Percentiles rank a stretch among this genome's conserved stretches.
Conservation (phyloP, 805 yeast species). For the Candida anglica region DNA sequence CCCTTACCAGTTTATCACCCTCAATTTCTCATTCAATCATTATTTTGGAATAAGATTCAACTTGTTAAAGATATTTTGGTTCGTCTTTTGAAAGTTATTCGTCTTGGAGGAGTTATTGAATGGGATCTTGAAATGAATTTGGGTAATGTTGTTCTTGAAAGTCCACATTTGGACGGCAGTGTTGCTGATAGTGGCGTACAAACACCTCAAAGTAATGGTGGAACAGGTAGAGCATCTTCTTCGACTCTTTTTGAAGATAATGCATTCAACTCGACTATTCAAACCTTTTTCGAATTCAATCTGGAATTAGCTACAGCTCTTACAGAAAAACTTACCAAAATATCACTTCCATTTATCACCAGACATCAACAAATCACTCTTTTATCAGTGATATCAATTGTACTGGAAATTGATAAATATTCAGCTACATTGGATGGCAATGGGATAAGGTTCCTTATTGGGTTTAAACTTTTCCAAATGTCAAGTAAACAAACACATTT, state of each 20-base stretch:
- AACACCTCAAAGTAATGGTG: too few species aligned
- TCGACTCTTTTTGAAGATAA: not conserved
- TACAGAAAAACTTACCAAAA: conserved; percentile 55
- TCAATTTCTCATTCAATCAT: conserved; percentile 71
- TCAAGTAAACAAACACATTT: conserved; percentile 48
- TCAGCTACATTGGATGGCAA: conserved; percentile 49
- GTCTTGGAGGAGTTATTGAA: conserved; percentile 28
- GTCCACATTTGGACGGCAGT: not conserved
- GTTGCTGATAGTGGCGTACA: not conserved
- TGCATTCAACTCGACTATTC: conserved; percentile 7
- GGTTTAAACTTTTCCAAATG: conserved; percentile 60
- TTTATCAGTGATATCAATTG: conserved; percentile 62
- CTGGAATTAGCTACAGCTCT: conserved; percentile 43
- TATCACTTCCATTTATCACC: conserved; percentile 74
- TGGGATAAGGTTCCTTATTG: conserved; percentile 69
- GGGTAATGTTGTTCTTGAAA: not conserved
- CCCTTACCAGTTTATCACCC: conserved; percentile 91
- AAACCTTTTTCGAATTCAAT: conserved; percentile 33
- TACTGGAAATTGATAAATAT: conserved; percentile 49
- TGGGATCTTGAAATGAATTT: conserved; percentile 34
- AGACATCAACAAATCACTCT: conserved; percentile 90
- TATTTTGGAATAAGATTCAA: conserved; percentile 57
- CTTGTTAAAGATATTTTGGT: conserved; percentile 56
- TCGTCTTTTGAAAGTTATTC: conserved; percentile 47
- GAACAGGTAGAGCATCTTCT: not conserved